These are phyloP conservation scores for Solanum tacnaense DNA, from an alignment of 257 asterid genomes.

Conservation along the genomic window DNA sequence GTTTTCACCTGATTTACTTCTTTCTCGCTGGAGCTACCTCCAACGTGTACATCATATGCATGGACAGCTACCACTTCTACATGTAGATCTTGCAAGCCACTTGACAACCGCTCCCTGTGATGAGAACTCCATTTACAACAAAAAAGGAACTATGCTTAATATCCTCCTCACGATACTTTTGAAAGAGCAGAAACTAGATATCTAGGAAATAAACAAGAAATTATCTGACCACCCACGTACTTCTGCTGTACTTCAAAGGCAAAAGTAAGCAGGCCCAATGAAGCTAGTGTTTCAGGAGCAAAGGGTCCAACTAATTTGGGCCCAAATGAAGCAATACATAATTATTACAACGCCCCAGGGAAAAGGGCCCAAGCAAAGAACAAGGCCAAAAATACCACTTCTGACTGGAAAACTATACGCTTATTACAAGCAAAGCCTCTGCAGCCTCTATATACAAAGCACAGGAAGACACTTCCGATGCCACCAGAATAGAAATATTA, in stretches of 20 bases:
- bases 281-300: background rate
- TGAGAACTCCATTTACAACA: background rate
- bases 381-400: background rate
- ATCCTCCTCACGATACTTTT: background rate
- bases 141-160: background rate
- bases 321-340: background rate
- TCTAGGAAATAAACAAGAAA: background rate
- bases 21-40: background rate
- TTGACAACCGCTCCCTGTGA: conserved; percentile 2
- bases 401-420: background rate
- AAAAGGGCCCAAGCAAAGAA: background rate
- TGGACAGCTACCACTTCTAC: background rate
- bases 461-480: background rate
- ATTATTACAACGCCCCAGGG: background rate
- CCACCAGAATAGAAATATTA: background rate
- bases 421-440: background rate
- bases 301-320: background rate
- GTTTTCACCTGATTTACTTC: background rate
- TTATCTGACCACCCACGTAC: background rate
- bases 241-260: background rate
- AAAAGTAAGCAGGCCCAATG: background rate
- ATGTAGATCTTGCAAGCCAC: conserved; percentile 1
- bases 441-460: background rate
- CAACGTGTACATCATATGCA: background rate
- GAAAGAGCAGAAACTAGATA: background rate